Evolutionary conservation across 202 grass and related monocot species (phyloP).

Genomic region (Hordeum pubiflorum): DNA sequence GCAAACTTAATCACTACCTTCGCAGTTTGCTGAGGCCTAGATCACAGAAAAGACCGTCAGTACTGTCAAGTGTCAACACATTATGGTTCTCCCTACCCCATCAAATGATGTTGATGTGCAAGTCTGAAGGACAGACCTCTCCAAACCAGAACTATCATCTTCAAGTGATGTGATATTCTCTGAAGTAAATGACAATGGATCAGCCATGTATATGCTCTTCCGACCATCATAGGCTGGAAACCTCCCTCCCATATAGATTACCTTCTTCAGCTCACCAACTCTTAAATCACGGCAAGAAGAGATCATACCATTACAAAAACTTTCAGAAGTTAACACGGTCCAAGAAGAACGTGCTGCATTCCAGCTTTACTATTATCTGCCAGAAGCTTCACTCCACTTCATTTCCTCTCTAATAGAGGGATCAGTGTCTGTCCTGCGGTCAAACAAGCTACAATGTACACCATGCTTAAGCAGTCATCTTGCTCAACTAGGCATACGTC

Average conservation of each 20-base stretch:
- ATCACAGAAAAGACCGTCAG: neutral
- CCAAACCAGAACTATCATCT: conserved; percentile 51
- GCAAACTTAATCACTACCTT: neutral
- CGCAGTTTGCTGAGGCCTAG: neutral
- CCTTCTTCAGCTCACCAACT: conserved; percentile 48
- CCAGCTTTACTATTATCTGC: neutral
- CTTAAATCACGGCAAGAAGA: conserved; percentile 27
- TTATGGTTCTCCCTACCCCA: neutral
- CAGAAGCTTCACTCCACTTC: neutral
- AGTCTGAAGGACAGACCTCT: conserved; percentile 34
- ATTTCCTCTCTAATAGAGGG: neutral
- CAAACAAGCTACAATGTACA: neutral
- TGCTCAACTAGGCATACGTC: neutral
- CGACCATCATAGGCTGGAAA: conserved; percentile 72
- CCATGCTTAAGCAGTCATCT: neutral
- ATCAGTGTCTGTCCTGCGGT: neutral
- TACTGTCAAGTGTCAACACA: neutral
- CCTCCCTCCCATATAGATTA: conserved; percentile 56
- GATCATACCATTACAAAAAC: neutral
- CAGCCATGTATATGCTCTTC: conserved; percentile 71
- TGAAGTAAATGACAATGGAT: conserved; percentile 57
- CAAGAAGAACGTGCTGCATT: neutral
- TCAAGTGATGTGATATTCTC: conserved; percentile 63
- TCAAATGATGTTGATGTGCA: conserved; percentile 4
- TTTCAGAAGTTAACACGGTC: neutral